Percentiles rank a stretch among this genome's conserved stretches.
Evolutionary conservation across 495 filamentous ascomycete species (phyloP).

Genomic region (Recurvomyces mirabilis): DNA sequence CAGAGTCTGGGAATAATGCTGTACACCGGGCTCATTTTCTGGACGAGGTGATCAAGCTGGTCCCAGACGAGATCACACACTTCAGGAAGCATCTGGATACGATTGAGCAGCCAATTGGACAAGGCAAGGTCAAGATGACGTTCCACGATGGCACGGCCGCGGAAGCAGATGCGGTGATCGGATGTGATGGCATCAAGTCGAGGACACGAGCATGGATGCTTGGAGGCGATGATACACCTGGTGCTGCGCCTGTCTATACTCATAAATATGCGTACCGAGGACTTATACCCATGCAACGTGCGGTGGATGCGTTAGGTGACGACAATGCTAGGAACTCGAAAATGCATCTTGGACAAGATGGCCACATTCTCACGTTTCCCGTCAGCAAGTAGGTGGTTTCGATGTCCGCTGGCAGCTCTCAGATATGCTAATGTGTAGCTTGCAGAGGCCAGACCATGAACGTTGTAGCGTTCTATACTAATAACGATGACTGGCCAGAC

Average conservation of each 20-base stretch:
- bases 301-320: constrained; percentile 38
- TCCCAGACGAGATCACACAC: constrained; percentile 33
- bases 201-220: constrained; percentile 13
- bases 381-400: too few species aligned
- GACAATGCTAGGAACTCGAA: constrained; percentile 35
- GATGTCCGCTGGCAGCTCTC: too few species aligned
- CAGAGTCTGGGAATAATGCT: background rate
- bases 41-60: constrained; percentile 36
- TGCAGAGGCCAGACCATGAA: constrained; percentile 36
- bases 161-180: constrained; percentile 17
- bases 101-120: constrained; percentile 21
- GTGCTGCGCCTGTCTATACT: constrained; percentile 34
- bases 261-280: constrained; percentile 43
- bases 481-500: constrained; percentile 1
- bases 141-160: constrained; percentile 31
- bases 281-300: constrained; percentile 42
- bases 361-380: constrained; percentile 39
- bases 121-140: constrained; percentile 18
- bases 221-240: constrained; percentile 18
- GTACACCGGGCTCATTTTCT: constrained; percentile 40
- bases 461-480: constrained; percentile 16
- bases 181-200: constrained; percentile 23
- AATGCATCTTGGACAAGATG: constrained; percentile 34
- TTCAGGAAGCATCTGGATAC: constrained; percentile 25
- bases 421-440: too few species aligned